Conservation (phyloP, 106 monocot species). For the Narthecium ossifragum region DNA sequence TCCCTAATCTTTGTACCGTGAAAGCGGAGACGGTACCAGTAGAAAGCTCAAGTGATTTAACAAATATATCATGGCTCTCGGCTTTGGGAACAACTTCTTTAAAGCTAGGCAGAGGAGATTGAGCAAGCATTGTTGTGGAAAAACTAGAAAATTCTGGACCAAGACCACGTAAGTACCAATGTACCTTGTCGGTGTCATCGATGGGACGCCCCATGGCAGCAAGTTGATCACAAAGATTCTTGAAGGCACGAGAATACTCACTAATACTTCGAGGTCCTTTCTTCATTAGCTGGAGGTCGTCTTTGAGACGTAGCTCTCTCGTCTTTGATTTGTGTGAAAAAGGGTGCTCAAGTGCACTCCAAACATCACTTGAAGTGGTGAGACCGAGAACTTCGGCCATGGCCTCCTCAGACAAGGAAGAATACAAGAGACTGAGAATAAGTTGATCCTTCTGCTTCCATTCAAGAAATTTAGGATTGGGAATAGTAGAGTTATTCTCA, state of each 20-base stretch:
- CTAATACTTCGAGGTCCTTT: neutral
- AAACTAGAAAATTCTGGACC: conserved; percentile 1
- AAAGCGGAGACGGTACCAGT: too few relatives aligned
- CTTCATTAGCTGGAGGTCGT: conserved; percentile 6
- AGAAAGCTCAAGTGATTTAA: conserved; percentile 5
- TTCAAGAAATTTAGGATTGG: conserved; percentile 1
- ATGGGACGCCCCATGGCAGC: neutral
- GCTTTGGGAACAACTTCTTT: conserved; percentile 5
- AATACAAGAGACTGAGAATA: conserved; percentile 5
- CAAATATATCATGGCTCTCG: conserved; percentile 1
- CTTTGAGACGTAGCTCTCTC: neutral
- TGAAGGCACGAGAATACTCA: conserved; percentile 9
- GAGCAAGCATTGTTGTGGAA: neutral
- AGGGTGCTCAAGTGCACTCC: neutral
- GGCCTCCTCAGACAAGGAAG: neutral
- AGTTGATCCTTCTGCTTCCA: conserved; percentile 4
- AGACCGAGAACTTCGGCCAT: neutral
- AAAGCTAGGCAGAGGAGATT: neutral
- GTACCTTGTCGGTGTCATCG: too few relatives aligned
- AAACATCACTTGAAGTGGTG: too few relatives aligned
- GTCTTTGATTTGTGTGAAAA: conserved; percentile 3
- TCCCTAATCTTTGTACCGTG: too few relatives aligned
- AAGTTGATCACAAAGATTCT: neutral
- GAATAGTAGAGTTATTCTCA: neutral
- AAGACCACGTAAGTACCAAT: too few relatives aligned